These are phyloP conservation scores for Colletotrichum melonis DNA, from an alignment of 2,329 filamentous ascomycete genomes.

Conservation along the genomic window DNA sequence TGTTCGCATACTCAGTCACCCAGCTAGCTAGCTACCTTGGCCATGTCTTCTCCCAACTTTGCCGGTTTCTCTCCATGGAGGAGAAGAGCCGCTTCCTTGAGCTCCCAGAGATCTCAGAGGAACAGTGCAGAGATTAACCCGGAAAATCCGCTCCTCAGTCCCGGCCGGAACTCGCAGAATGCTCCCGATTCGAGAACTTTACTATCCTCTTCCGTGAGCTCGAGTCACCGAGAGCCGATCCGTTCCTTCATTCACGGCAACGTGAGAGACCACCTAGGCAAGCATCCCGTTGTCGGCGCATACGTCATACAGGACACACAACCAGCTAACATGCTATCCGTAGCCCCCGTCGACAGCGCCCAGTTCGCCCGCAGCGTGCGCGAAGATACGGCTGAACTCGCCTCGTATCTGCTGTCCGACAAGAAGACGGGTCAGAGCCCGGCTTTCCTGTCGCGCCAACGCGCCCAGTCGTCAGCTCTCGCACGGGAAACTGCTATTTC, in stretches of 20 bases:
- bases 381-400: constrained; percentile 88
- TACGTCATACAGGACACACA: background rate
- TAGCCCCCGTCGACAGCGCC: constrained; percentile 71
- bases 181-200: constrained; percentile 43
- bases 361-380: constrained; percentile 84
- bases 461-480: constrained; percentile 47
- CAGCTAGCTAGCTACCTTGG: background rate
- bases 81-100: constrained; percentile 45
- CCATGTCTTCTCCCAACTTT: constrained; percentile 60
- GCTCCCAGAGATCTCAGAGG: constrained; percentile 34
- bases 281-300: constrained; percentile 37
- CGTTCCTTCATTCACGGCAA: constrained; percentile 78
- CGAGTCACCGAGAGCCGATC: constrained; percentile 70
- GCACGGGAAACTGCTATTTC: constrained; percentile 40
- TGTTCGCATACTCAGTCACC: constrained; percentile 1
- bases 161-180: constrained; percentile 31
- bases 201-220: constrained; percentile 51
- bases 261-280: constrained; percentile 69
- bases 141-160: constrained; percentile 37
- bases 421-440: constrained; percentile 58
- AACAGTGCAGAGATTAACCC: constrained; percentile 39
- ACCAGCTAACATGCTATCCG: background rate
- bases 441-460: constrained; percentile 56
- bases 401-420: constrained; percentile 82
- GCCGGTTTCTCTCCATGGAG: constrained; percentile 60